These are phyloP conservation scores for Paecilomyces sp. DNA, from an alignment of 2,329 filamentous ascomycete species.

Conservation along the genomic window DNA sequence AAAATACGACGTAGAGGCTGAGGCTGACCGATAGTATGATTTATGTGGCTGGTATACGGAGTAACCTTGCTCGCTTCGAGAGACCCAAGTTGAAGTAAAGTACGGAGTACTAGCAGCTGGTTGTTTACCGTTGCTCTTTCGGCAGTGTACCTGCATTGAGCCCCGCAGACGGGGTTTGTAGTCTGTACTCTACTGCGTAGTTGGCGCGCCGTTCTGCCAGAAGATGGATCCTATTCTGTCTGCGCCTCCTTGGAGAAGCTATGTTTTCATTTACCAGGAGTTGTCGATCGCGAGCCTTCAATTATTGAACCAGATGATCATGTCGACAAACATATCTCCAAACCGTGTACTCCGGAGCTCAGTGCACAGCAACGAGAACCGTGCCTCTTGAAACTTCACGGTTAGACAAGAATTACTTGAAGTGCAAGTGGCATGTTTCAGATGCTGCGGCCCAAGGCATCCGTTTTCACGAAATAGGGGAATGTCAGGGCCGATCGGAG, in stretches of 20 bases:
- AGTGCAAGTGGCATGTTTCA: not conserved
- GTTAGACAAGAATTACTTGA: not conserved
- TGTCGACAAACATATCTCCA: not conserved
- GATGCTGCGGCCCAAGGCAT: not conserved
- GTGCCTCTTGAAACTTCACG: not conserved
- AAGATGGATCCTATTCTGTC: not conserved
- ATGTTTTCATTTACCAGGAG: not conserved
- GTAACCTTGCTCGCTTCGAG: not conserved
- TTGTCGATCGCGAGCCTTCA: not conserved
- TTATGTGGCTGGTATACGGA: not conserved
- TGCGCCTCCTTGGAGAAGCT: not conserved
- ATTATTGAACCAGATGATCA: not conserved
- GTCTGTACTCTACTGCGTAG: not conserved
- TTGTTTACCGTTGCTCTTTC: not conserved
- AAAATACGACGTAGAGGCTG: not conserved
- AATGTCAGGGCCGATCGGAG: not conserved
- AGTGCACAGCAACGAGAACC: not conserved
- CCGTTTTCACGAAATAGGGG: not conserved
- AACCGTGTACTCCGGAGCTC: not conserved
- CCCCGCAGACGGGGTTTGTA: not conserved
- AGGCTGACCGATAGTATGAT: not conserved
- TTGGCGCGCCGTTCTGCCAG: not conserved
- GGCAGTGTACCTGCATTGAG: not conserved
- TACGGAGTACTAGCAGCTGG: not conserved
- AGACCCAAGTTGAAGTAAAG: not conserved